Evolutionary conservation across 2,329 filamentous ascomycete species (phyloP).

Genomic region (Raffaelea deltoideospora): DNA sequence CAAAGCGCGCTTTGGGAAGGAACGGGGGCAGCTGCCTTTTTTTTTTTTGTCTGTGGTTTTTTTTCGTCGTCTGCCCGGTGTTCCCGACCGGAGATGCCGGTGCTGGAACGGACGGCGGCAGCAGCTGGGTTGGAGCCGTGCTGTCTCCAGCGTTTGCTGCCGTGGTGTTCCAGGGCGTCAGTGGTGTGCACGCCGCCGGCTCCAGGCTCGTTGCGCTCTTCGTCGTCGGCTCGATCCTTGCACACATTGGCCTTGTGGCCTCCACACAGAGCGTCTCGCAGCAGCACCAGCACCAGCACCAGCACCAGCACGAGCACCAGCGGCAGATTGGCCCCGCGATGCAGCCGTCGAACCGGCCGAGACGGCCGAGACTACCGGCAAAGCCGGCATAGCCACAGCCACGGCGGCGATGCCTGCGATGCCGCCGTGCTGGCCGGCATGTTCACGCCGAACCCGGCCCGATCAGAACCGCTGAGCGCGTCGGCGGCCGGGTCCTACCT

Average conservation of each 20-base stretch:
- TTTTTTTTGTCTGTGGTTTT: too few relatives aligned
- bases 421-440: constrained; percentile 6
- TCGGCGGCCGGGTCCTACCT: constrained; percentile 35
- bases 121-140: constrained; percentile 40
- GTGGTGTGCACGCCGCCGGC: too few relatives aligned
- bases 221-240: constrained; percentile 26
- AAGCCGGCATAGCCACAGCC: constrained; percentile 8
- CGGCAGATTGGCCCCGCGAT: too few relatives aligned
- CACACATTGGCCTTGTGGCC: too few relatives aligned
- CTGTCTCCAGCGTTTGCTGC: constrained; percentile 36
- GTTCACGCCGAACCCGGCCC: constrained; percentile 12
- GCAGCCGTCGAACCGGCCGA: too few relatives aligned
- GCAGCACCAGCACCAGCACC: constrained; percentile 29
- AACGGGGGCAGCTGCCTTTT: too few relatives aligned
- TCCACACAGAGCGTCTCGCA: constrained; percentile 40
- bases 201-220: too few relatives aligned
- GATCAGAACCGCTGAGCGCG: constrained; percentile 20
- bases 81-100: constrained; percentile 19
- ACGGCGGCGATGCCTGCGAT: neutral
- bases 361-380: too few relatives aligned
- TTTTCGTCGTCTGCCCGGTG: too few relatives aligned
- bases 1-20: too few relatives aligned
- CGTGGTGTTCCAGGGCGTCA: constrained; percentile 19
- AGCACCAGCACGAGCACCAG: neutral
- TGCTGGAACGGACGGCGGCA: constrained; percentile 44